Evolutionary conservation across 352 stramenopile genomes (phyloP).

Genomic region (Stephanocyclus meneghinianus): DNA sequence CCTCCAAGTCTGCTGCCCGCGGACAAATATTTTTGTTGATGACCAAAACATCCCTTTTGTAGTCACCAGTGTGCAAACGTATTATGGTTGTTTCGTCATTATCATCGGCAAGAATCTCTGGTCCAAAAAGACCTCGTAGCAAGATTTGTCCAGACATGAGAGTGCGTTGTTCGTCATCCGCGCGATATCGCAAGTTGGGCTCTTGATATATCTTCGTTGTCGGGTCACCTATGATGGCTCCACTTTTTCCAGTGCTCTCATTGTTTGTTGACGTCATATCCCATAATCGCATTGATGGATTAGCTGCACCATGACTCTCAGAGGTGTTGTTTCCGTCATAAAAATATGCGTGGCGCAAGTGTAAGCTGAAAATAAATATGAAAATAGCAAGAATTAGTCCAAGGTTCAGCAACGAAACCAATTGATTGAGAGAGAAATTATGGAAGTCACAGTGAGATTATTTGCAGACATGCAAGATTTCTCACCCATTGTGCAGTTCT

Average conservation of each 20-base stretch:
- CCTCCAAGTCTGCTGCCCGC: slow-evolving; percentile 41
- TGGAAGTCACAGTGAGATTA: background rate
- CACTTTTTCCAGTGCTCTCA: background rate
- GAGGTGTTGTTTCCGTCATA: slow-evolving; percentile 41
- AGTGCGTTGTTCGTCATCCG: slow-evolving; percentile 77
- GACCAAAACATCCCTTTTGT: slow-evolving; percentile 58
- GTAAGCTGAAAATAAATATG: slow-evolving; percentile 1
- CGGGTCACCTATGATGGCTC: slow-evolving; percentile 25
- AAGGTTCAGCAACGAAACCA: background rate
- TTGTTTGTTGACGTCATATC: slow-evolving; percentile 37
- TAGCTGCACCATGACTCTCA: slow-evolving; percentile 28
- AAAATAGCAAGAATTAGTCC: background rate
- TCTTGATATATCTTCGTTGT: slow-evolving; percentile 49
- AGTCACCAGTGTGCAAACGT: slow-evolving; percentile 71
- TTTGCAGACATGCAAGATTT: too few species aligned
- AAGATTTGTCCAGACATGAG: slow-evolving; percentile 79
- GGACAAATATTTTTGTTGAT: slow-evolving; percentile 62
- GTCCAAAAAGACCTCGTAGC: slow-evolving; percentile 65
- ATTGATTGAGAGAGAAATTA: background rate
- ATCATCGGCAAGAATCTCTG: slow-evolving; percentile 43
- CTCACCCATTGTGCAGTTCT: slow-evolving; percentile 68
- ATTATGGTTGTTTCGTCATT: slow-evolving; percentile 48
- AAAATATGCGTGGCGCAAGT: slow-evolving; percentile 70
- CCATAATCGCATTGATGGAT: slow-evolving; percentile 61
- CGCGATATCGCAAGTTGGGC: slow-evolving; percentile 62